phyloP scores from a whole-genome alignment of 2,329 filamentous ascomycete genomes.

The Verticillium zaregamsianum region DNA sequence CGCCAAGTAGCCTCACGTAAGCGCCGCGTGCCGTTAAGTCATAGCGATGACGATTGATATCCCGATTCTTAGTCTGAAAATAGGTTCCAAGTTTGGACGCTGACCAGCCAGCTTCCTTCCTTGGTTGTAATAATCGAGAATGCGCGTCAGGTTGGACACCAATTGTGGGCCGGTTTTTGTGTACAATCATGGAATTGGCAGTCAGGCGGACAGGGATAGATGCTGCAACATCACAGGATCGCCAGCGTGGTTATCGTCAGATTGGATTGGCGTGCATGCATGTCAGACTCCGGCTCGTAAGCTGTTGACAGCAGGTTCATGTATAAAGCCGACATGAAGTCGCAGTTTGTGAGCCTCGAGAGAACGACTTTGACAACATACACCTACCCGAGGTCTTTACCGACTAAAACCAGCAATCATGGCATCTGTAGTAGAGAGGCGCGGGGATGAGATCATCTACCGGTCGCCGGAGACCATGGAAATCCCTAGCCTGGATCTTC shows the following conservation, averaged over 20 bases:
- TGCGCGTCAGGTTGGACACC: too few relatives aligned
- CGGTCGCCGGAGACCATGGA: constrained; percentile 22
- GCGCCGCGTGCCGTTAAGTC: background rate
- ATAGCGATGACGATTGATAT: background rate
- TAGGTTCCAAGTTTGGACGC: too few relatives aligned
- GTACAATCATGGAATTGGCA: too few relatives aligned
- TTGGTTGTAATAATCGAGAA: too few relatives aligned
- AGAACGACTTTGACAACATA: too few relatives aligned
- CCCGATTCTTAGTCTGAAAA: background rate
- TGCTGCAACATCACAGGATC: background rate
- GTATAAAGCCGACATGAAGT: background rate
- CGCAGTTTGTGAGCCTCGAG: too few relatives aligned
- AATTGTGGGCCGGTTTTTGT: too few relatives aligned
- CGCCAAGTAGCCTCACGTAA: background rate
- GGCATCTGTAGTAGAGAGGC: constrained; percentile 11
- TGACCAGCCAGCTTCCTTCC: too few relatives aligned
- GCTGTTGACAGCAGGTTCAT: background rate
- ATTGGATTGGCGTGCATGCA: background rate
- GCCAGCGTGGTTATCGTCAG: background rate
- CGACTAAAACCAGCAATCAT: background rate
- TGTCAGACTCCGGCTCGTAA: background rate
- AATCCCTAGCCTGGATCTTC: constrained; percentile 35
- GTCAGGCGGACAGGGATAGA: background rate
- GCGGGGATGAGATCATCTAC: constrained; percentile 28
- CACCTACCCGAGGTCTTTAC: too few relatives aligned